phyloP scores from a whole-genome alignment of 805 yeast genomes.

The Pichia heedii region DNA sequence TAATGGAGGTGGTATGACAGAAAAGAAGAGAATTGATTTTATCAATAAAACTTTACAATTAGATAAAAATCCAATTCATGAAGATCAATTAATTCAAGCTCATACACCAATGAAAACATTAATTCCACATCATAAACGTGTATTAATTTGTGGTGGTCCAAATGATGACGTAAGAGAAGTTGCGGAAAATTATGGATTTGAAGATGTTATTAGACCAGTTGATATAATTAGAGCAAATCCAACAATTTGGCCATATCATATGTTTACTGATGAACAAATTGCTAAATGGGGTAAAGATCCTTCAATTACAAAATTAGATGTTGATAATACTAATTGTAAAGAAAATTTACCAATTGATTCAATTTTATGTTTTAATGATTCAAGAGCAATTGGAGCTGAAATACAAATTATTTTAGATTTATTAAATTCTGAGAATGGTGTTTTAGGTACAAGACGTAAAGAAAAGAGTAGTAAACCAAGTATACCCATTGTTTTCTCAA shows the following conservation, averaged over 20 bases:
- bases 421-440: constrained; percentile 54
- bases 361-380: constrained; percentile 77
- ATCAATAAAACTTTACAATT: constrained; percentile 36
- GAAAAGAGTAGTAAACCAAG: constrained; percentile 13
- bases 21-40: constrained; percentile 41
- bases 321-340: constrained; percentile 20
- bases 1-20: constrained; percentile 71
- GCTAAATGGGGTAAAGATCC: constrained; percentile 33
- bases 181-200: constrained; percentile 70
- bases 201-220: constrained; percentile 61
- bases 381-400: constrained; percentile 83
- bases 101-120: constrained; percentile 78
- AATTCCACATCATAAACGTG: constrained; percentile 44
- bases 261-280: constrained; percentile 37
- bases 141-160: constrained; percentile 80
- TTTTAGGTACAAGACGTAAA: constrained; percentile 50
- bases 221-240: constrained; percentile 58
- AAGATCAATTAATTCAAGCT: constrained; percentile 67
- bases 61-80: constrained; percentile 33
- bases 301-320: constrained; percentile 17
- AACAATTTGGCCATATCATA: constrained; percentile 61
- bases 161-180: constrained; percentile 65
- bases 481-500: constrained; percentile 38
- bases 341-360: constrained; percentile 51
- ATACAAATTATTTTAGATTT: constrained; percentile 68